These are phyloP conservation scores for Chytriomyces sp. DNA, from an alignment of 192 early-diverging fungal genomes.

Conservation along the genomic window DNA sequence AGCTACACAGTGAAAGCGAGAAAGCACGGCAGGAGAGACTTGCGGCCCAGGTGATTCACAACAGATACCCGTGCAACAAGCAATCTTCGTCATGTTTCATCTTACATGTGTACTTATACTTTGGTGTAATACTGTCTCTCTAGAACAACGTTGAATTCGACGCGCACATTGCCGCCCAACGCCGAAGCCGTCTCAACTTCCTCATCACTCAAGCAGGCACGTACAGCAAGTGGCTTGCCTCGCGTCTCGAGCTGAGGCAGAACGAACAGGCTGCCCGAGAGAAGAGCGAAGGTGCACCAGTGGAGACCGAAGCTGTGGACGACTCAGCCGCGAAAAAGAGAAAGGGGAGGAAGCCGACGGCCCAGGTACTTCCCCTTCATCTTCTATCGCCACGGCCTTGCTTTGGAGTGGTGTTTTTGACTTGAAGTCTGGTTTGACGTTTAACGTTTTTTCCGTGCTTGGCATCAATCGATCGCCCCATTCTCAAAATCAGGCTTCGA, in stretches of 20 bases:
- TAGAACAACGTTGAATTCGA: constrained; percentile 40
- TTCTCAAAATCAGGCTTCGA: constrained; percentile 15
- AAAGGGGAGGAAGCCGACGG: constrained; percentile 3
- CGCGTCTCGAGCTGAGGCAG: constrained; percentile 78
- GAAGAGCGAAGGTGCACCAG: constrained; percentile 6
- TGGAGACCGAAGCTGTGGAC: constrained; percentile 27
- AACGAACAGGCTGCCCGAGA: constrained; percentile 51
- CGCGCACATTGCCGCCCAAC: constrained; percentile 51
- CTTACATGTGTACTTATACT: neutral
- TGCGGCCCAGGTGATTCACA: constrained; percentile 31
- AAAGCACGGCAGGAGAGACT: constrained; percentile 54
- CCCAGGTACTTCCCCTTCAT: neutral
- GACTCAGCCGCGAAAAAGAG: constrained; percentile 3
- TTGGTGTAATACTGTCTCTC: neutral
- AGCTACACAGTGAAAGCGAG: constrained; percentile 43
- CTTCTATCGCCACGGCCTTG: too few species aligned
- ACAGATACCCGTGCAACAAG: neutral
- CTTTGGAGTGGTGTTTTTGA: neutral
- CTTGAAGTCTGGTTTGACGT: neutral
- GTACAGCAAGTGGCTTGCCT: constrained; percentile 77
- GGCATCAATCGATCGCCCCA: too few species aligned
- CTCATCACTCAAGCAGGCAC: constrained; percentile 82
- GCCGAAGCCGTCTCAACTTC: constrained; percentile 76
- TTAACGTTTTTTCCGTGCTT: neutral
- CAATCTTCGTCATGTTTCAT: neutral